Evolutionary conservation across 164 flowering plant species (phyloP).

Genomic region (Vitis rotundifolia): DNA sequence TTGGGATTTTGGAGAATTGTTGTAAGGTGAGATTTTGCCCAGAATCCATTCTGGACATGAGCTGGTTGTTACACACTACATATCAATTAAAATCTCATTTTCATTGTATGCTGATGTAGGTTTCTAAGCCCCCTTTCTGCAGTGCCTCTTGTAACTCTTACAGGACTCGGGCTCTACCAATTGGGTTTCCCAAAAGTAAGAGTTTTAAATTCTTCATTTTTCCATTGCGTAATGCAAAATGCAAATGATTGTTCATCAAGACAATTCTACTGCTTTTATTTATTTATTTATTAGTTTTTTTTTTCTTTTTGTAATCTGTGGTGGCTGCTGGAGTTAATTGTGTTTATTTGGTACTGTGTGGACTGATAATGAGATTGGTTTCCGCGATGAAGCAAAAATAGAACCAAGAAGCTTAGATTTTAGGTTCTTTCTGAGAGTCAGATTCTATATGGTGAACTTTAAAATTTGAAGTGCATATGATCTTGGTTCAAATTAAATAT

Average conservation of each 20-base stretch:
- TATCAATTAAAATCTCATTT: background rate
- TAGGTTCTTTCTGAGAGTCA: no score
- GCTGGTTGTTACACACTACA: background rate
- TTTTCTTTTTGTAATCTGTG: no score
- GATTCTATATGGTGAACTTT: no score
- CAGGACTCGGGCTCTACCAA: constrained; percentile 73
- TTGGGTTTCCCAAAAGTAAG: constrained; percentile 65
- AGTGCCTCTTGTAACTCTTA: constrained; percentile 71
- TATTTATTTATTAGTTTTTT: background rate
- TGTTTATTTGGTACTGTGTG: no score
- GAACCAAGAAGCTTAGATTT: no score
- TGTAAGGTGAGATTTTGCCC: constrained; percentile 34
- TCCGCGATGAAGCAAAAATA: no score
- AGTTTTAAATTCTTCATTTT: constrained; percentile 2
- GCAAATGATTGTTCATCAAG: background rate
- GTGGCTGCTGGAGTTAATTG: no score
- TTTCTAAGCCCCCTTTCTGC: constrained; percentile 81
- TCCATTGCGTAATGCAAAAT: no score
- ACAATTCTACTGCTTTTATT: background rate
- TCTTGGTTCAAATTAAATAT: no score
- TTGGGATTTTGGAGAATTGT: constrained; percentile 62
- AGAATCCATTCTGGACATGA: background rate
- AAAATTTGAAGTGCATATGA: no score
- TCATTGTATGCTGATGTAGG: constrained; percentile 30
- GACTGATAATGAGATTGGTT: no score